Percentiles rank a stretch among this genome's conserved stretches.
These are phyloP conservation scores for Metschnikowia arizonensis DNA, from an alignment of 805 yeast species.

Conservation along the genomic window DNA sequence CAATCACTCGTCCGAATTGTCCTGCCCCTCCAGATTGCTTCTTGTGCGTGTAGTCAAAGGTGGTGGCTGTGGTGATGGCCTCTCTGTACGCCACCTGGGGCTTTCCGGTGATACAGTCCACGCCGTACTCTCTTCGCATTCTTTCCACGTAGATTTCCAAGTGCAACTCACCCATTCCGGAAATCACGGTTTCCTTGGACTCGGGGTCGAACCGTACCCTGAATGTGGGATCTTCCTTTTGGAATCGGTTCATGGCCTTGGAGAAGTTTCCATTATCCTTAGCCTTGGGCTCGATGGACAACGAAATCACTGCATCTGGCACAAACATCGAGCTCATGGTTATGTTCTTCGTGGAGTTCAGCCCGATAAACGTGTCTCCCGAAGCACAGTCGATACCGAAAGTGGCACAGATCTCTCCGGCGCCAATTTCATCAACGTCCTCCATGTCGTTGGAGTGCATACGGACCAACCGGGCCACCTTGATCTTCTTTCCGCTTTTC, in stretches of 20 bases:
- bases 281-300: constrained; percentile 82
- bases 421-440: constrained; percentile 90
- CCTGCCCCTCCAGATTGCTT: constrained; percentile 99
- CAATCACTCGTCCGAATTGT: constrained; percentile 95
- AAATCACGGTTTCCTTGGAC: constrained; percentile 88
- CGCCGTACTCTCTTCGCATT: constrained; percentile 95
- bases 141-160: constrained; percentile 97
- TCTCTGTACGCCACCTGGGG: constrained; percentile 99
- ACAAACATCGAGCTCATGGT: constrained; percentile 98
- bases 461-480: constrained; percentile 89
- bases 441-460: constrained; percentile 99
- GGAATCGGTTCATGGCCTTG: constrained; percentile 95
- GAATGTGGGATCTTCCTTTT: constrained; percentile 98
- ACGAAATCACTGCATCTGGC: constrained; percentile 96
- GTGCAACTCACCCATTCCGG: constrained; percentile 98
- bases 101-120: constrained; percentile 91
- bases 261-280: constrained; percentile 87
- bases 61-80: constrained; percentile 66
- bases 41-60: constrained; percentile 93
- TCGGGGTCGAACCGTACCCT: constrained; percentile 86
- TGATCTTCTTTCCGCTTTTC: constrained; percentile 88
- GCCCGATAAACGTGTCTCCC: constrained; percentile 95
- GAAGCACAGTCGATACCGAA: constrained; percentile 99
- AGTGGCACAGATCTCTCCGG: constrained; percentile 99
- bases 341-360: constrained; percentile 53